Evolutionary conservation across 2,329 filamentous ascomycete species (phyloP).

Genomic region (Phyllachora maydis): DNA sequence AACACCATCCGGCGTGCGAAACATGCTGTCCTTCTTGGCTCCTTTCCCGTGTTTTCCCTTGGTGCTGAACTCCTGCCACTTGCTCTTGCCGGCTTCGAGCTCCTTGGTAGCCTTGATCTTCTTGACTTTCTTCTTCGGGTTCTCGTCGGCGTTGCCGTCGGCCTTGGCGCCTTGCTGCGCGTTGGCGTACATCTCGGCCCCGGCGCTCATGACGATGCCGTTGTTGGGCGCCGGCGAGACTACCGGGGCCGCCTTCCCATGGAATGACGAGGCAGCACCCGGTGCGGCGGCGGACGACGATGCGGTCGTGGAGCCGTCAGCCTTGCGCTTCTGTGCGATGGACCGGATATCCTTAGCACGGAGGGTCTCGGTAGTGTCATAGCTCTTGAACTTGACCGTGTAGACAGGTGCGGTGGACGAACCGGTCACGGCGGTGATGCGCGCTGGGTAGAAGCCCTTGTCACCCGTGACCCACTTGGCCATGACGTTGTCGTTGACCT

Average conservation of each 20-base stretch:
- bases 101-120: constrained; percentile 84
- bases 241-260: constrained; percentile 10
- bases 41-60: constrained; percentile 52
- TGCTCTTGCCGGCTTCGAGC: constrained; percentile 73
- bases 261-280: constrained; percentile 13
- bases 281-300: constrained; percentile 18
- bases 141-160: constrained; percentile 44
- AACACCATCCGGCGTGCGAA: constrained; percentile 73
- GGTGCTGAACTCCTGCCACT: constrained; percentile 82
- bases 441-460: constrained; percentile 74
- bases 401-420: constrained; percentile 84
- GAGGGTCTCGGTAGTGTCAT: constrained; percentile 66
- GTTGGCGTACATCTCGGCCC: constrained; percentile 31
- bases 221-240: constrained; percentile 14
- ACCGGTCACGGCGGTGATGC: constrained; percentile 84
- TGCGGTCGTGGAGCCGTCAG: constrained; percentile 52
- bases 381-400: constrained; percentile 86
- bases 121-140: constrained; percentile 63
- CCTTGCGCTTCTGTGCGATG: constrained; percentile 62
- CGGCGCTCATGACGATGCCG: constrained; percentile 31
- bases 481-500: constrained; percentile 75
- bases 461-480: constrained; percentile 86
- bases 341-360: constrained; percentile 69
- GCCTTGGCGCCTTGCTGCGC: constrained; percentile 35
- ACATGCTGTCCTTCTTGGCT: constrained; percentile 87